These are phyloP conservation scores for Dichomitus squalens DNA, from an alignment of 1,284 basidiomycete genomes.

Conservation along the genomic window DNA sequence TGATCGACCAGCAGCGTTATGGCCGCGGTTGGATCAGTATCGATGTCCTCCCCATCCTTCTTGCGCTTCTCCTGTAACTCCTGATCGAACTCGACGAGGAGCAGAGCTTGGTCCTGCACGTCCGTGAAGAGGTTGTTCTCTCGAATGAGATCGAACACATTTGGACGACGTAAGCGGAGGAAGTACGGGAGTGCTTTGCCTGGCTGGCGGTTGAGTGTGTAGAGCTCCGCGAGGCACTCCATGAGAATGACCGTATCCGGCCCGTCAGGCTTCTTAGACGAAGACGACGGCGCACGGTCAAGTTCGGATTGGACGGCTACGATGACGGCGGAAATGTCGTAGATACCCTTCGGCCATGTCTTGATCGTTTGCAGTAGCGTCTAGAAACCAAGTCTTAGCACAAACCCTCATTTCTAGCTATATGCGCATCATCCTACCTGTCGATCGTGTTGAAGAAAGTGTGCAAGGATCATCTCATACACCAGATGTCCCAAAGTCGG, in stretches of 20 bases:
- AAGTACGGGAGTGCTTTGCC: slow-evolving; percentile 93
- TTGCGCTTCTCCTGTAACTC: slow-evolving; percentile 73
- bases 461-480: slow-evolving; percentile 94
- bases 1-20: slow-evolving; percentile 93
- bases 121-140: slow-evolving; percentile 96
- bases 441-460: slow-evolving; percentile 83
- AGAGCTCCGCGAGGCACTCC: slow-evolving; percentile 94
- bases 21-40: slow-evolving; percentile 60
- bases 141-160: slow-evolving; percentile 94
- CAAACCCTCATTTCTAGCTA: neutral
- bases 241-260: slow-evolving; percentile 66
- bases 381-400: slow-evolving; percentile 39
- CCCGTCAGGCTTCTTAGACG: slow-evolving; percentile 36
- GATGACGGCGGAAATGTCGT: slow-evolving; percentile 86
- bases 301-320: slow-evolving; percentile 86
- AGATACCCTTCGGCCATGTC: slow-evolving; percentile 91
- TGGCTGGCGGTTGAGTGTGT: slow-evolving; percentile 86
- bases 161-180: slow-evolving; percentile 81
- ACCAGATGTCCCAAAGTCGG: slow-evolving; percentile 84
- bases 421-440: slow-evolving; percentile 43
- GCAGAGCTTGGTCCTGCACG: slow-evolving; percentile 90
- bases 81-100: slow-evolving; percentile 94
- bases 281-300: slow-evolving; percentile 61
- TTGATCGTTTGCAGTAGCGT: slow-evolving; percentile 79
- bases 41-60: slow-evolving; percentile 41